phyloP scores from a whole-genome alignment of 2,329 filamentous ascomycete species.

The Colletotrichum sp. region DNA sequence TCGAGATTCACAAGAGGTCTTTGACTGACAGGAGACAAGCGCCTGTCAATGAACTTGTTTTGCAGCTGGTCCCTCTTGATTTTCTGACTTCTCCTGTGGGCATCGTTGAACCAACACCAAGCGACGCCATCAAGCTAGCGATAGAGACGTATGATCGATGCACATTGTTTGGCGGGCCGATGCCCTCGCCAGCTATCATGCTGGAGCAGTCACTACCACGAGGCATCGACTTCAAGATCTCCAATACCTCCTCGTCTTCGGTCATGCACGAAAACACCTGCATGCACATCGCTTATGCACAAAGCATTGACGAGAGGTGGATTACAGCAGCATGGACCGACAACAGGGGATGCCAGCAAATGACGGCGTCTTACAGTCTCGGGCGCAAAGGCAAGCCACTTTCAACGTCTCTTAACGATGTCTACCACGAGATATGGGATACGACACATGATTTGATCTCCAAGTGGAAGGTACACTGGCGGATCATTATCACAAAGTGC shows the following conservation, averaged over 20 bases:
- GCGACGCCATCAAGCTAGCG: constrained; percentile 67
- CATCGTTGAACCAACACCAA: constrained; percentile 65
- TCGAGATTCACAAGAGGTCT: constrained; percentile 64
- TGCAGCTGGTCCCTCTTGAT: constrained; percentile 76
- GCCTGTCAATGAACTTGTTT: constrained; percentile 68
- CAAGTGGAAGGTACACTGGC: constrained; percentile 75
- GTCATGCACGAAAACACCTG: constrained; percentile 80
- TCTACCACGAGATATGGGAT: constrained; percentile 80
- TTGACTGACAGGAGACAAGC: constrained; percentile 48
- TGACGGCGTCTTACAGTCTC: constrained; percentile 76
- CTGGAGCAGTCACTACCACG: constrained; percentile 74
- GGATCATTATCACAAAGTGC: constrained; percentile 75
- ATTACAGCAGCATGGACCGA: constrained; percentile 83
- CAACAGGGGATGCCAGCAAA: constrained; percentile 74
- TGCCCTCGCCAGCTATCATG: constrained; percentile 73
- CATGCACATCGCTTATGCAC: constrained; percentile 80
- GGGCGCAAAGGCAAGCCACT: constrained; percentile 60
- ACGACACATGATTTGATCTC: constrained; percentile 77
- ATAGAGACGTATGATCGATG: constrained; percentile 82
- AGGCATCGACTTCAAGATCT: constrained; percentile 77
- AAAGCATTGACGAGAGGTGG: constrained; percentile 79
- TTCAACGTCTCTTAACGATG: constrained; percentile 60
- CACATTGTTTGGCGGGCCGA: constrained; percentile 58
- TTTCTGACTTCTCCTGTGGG: constrained; percentile 68
- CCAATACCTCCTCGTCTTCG: constrained; percentile 70